These are phyloP conservation scores for Suillus fuscotomentosus DNA, from an alignment of 768 basidiomycete genomes.

Conservation along the genomic window DNA sequence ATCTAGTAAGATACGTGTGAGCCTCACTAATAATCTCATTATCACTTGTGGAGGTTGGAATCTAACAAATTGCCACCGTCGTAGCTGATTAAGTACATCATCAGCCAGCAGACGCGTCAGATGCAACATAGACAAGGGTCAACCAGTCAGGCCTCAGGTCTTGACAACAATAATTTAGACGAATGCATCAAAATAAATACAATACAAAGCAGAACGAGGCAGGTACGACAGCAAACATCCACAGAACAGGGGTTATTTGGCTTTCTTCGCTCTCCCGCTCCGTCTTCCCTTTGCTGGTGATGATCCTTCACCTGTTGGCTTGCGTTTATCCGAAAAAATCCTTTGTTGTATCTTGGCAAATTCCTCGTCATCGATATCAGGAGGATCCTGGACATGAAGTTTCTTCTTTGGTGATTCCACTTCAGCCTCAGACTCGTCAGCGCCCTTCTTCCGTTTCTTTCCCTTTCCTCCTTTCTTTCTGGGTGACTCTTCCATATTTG, in stretches of 20 bases:
- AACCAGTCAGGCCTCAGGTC: background rate
- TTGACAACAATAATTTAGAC: background rate
- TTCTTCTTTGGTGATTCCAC: constrained; percentile 51
- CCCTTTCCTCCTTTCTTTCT: constrained; percentile 44
- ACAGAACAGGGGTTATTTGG: constrained; percentile 23
- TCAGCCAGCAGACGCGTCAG: background rate
- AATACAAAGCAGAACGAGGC: background rate
- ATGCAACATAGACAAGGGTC: background rate
- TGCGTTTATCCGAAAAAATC: constrained; percentile 47
- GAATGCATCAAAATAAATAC: background rate
- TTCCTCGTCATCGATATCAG: constrained; percentile 67
- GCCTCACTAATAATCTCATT: background rate
- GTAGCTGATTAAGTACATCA: background rate
- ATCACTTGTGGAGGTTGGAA: background rate
- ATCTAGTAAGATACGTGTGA: constrained; percentile 74
- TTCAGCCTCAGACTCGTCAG: constrained; percentile 34
- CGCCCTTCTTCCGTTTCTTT: constrained; percentile 51
- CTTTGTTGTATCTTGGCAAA: constrained; percentile 60
- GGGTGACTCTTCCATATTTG: constrained; percentile 39
- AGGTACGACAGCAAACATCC: background rate
- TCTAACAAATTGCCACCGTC: background rate
- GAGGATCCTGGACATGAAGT: constrained; percentile 38
- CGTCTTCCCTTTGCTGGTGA: constrained; percentile 26
- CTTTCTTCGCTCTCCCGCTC: constrained; percentile 32
- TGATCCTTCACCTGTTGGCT: constrained; percentile 23